Base-by-base conservation (phyloP, 1,284 basidiomycete genomes). In the Malassezia slooffiae region DNA sequence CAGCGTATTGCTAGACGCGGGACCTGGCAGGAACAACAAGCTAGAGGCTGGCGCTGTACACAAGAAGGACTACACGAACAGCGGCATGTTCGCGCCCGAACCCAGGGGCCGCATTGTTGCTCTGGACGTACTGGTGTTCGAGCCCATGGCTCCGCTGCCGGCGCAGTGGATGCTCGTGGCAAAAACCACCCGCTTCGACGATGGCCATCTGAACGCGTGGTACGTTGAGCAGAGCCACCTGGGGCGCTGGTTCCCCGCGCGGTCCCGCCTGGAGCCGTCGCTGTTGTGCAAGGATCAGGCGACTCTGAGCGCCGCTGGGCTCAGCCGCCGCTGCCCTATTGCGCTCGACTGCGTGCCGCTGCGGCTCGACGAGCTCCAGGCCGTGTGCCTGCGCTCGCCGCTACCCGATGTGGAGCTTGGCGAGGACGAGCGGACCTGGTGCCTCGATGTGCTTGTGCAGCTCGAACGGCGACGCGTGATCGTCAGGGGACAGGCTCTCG, bases 111-210 rank as follows among this genome's bases (percentile, higher is more conserved):
- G 47, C 10, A 38, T 50, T 15, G 15, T 43, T 23, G 47, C 41
- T 21, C 28, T 48, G 21, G 46, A 48, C 24, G 31, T 48, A 3
- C 28, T 47, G 16, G 9, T 31, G 3, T 5, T 42, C 4, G 4
- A 27, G 5, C 30, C 36, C 13, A 27, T 8, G 20, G 32, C 39
- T 11, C 40, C 38, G 1, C 19, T 41, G 7, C 20, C 34, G 4
- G 34, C 34, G 5, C 47, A 32, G 17, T 30, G 38, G 27, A 19
- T 45, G 33, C 44, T 50, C 23, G 42, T 20, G 5, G 38, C 45
- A 4, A 50, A 41, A 38, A 44, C 42, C 13, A 50, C 47, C 3
- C 28, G 47, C 4, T 50, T 44, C 38, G 47, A 50, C 19, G 47
- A 50, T n/a, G 47, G 47, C 1, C 42, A 44, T 38, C 15, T 36